These are phyloP conservation scores for Zasmidium citrigriseum DNA, from an alignment of 2,329 filamentous ascomycete species.

Conservation along the genomic window DNA sequence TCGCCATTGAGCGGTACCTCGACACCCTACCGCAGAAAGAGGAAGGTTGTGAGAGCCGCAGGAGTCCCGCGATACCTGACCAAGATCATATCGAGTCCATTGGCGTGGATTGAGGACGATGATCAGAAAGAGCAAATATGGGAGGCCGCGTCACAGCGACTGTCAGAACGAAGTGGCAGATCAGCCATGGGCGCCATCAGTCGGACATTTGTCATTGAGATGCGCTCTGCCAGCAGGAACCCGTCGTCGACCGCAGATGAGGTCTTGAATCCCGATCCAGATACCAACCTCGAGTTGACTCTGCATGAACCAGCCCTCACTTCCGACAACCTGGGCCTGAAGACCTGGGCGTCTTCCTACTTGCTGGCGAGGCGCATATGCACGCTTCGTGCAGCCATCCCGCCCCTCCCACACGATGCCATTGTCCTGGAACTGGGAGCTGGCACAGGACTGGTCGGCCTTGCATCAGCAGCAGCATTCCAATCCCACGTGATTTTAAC, in stretches of 20 bases:
- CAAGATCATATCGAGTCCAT: constrained; percentile 65
- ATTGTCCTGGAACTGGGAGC: constrained; percentile 76
- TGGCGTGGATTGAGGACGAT: constrained; percentile 70
- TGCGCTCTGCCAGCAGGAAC: constrained; percentile 16
- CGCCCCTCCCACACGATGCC: constrained; percentile 12
- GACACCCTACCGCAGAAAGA: constrained; percentile 25
- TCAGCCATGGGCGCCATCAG: constrained; percentile 65
- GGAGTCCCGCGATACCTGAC: constrained; percentile 67
- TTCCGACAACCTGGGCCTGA: constrained; percentile 83
- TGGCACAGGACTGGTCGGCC: constrained; percentile 86
- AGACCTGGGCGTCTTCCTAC: constrained; percentile 94
- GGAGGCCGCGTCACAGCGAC: constrained; percentile 74
- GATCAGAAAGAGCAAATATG: constrained; percentile 69
- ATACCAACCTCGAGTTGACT: constrained; percentile 59
- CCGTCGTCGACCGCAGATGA: constrained; percentile 7
- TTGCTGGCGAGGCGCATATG: constrained; percentile 73
- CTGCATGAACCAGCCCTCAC: constrained; percentile 87
- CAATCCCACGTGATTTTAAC: constrained; percentile 69
- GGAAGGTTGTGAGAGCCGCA: constrained; percentile 47
- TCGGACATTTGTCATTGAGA: constrained; percentile 58
- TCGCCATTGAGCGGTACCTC: constrained; percentile 23
- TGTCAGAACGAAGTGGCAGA: constrained; percentile 84
- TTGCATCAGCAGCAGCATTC: constrained; percentile 77
- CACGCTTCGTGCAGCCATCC: constrained; percentile 30
- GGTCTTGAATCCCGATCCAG: constrained; percentile 14